A percentile compares a stretch with the other conserved stretches of the same genome.
Conservation (phyloP, 495 filamentous ascomycete genomes). For the Choiromyces venosus region DNA sequence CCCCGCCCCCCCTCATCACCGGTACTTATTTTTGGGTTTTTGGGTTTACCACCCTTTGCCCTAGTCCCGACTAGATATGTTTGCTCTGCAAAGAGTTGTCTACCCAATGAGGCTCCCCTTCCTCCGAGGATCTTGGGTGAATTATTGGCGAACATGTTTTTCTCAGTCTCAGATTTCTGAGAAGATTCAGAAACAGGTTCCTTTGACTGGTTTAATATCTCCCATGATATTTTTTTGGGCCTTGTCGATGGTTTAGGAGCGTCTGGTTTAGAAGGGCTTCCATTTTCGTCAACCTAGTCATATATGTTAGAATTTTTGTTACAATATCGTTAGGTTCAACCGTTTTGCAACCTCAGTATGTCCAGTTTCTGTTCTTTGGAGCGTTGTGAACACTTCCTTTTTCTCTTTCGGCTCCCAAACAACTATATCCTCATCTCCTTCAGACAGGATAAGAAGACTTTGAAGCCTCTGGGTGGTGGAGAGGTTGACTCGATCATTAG, state of each 20-base stretch:
- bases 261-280: constrained; percentile 11
- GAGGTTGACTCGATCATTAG: neutral
- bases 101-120: neutral
- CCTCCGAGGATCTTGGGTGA: neutral
- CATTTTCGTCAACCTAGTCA: constrained; percentile 13
- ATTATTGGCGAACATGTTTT: neutral
- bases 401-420: neutral
- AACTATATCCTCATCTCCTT: neutral
- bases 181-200: neutral
- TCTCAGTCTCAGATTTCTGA: neutral
- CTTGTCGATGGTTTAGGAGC: neutral
- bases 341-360: neutral
- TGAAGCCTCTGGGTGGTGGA: neutral
- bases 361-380: neutral
- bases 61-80: neutral
- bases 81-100: neutral
- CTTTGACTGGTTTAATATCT: neutral
- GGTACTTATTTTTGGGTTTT: neutral
- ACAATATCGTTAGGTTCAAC: neutral
- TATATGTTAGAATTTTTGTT: neutral
- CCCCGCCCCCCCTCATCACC: neutral
- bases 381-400: neutral
- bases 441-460: neutral
- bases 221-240: neutral
- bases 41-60: neutral